phyloP scores from a whole-genome alignment of 2,329 filamentous ascomycete genomes.

The Metarhizium robertsii region DNA sequence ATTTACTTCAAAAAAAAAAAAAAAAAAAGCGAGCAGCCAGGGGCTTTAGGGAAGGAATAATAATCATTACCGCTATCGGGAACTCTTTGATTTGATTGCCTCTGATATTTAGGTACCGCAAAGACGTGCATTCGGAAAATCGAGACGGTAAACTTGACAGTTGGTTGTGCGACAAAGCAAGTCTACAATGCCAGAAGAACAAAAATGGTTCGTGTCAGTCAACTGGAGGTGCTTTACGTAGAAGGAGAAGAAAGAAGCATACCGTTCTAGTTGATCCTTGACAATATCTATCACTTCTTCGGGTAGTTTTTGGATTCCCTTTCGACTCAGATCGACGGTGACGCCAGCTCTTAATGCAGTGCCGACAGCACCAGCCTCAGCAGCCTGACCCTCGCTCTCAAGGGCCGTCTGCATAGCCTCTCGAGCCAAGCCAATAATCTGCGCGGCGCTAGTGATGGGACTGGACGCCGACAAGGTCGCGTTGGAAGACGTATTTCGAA shows the following conservation, averaged over 20 bases:
- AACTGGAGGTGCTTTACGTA: not conserved
- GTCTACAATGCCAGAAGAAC: constrained; percentile 32
- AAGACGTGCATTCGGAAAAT: constrained; percentile 65
- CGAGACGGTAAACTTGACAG: constrained; percentile 59
- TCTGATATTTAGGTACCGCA: constrained; percentile 73
- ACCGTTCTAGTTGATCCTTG: constrained; percentile 66
- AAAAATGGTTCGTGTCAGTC: not conserved
- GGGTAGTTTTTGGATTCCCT: constrained; percentile 60
- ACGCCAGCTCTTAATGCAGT: constrained; percentile 58
- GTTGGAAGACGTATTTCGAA: constrained; percentile 37
- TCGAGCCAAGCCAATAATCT: constrained; percentile 56
- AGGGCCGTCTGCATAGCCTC: constrained; percentile 60
- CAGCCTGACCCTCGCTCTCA: constrained; percentile 55
- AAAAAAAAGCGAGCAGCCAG: constrained; percentile 3
- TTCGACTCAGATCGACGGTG: constrained; percentile 70
- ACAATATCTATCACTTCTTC: constrained; percentile 69
- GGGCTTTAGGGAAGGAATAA: constrained; percentile 6
- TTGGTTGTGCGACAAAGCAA: constrained; percentile 75
- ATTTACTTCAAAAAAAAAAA: constrained; percentile 7
- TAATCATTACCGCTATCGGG: constrained; percentile 39
- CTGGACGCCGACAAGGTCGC: constrained; percentile 39
- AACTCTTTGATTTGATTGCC: constrained; percentile 64
- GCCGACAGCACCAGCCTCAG: constrained; percentile 49
- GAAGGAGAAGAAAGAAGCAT: constrained; percentile 13
- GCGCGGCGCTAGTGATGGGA: constrained; percentile 43